A percentile compares a stretch with the other conserved stretches of the same genome.
Conservation (phyloP, 83 land plant genomes). For the Picea abies region DNA sequence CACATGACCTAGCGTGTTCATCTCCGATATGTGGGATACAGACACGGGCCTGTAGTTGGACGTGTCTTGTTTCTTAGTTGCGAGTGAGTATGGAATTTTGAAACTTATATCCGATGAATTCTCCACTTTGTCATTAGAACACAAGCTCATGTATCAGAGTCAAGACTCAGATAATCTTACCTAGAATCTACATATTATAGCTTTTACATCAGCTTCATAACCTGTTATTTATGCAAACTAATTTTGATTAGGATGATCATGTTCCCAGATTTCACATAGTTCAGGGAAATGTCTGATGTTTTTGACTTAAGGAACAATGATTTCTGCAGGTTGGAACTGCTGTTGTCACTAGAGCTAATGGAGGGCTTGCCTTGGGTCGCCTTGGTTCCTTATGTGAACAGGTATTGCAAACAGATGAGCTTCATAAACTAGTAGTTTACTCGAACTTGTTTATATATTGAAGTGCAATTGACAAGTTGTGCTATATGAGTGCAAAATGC, state of each 20-base stretch:
- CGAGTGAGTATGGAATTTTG: too few species aligned
- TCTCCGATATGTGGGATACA: too few species aligned
- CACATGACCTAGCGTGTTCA: too few species aligned
- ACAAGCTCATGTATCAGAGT: too few species aligned
- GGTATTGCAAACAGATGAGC: slow-evolving; percentile 23
- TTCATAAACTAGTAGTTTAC: too few species aligned
- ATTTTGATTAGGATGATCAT: neutral
- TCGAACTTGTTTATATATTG: too few species aligned
- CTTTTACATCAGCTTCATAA: neutral
- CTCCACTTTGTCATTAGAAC: too few species aligned
- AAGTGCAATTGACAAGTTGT: neutral
- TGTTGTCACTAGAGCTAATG: slow-evolving; percentile 80
- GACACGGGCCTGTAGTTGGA: too few species aligned
- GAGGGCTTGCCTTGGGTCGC: slow-evolving; percentile 76
- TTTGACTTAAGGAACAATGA: neutral
- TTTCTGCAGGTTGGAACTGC: slow-evolving; percentile 81
- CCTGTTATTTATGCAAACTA: neutral
- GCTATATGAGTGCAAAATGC: neutral
- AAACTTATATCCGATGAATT: too few species aligned
- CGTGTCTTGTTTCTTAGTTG: too few species aligned
- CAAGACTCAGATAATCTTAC: neutral
- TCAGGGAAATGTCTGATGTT: neutral
- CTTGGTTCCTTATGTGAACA: slow-evolving; percentile 86
- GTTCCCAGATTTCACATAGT: neutral
- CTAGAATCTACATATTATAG: neutral